Conservation (phyloP, 257 asterid genomes). For the Nicotiana tabacum region DNA sequence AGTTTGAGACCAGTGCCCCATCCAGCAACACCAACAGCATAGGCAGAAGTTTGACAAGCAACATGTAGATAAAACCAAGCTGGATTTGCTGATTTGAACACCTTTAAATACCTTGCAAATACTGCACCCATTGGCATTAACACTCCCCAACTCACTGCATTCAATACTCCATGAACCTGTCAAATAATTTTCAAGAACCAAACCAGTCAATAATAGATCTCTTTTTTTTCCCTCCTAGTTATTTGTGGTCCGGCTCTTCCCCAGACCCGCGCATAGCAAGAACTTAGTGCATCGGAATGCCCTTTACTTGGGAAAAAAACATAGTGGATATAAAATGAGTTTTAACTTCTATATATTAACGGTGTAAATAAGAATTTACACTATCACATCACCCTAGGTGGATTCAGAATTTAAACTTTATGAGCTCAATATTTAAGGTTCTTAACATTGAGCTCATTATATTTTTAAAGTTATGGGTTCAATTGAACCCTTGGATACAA, state of each 20-base stretch:
- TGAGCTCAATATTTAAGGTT: too few relatives aligned
- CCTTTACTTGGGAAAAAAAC: neutral
- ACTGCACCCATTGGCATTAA: constrained; percentile 65
- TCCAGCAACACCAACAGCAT: constrained; percentile 68
- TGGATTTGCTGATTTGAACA: constrained; percentile 58
- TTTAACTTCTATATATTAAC: too few relatives aligned
- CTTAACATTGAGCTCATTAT: too few relatives aligned
- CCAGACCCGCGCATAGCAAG: too few relatives aligned
- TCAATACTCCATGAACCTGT: constrained; percentile 66
- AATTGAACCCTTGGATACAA: too few relatives aligned
- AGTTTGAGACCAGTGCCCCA: constrained; percentile 77
- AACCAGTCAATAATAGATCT: neutral
- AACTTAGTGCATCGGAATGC: too few relatives aligned
- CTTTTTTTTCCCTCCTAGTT: neutral
- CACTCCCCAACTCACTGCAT: constrained; percentile 81
- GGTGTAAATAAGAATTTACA: neutral
- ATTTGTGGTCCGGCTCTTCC: too few relatives aligned
- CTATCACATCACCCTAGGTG: too few relatives aligned
- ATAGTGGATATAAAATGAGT: too few relatives aligned
- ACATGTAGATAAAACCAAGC: constrained; percentile 80
- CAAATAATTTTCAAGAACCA: neutral
- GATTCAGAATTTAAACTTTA: too few relatives aligned
- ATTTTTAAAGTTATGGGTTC: too few relatives aligned
- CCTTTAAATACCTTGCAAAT: constrained; percentile 63
- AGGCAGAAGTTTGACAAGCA: constrained; percentile 55